These are phyloP conservation scores for Erythrobasidium hasegawianum DNA, from an alignment of 1,284 basidiomycete genomes.

Conservation along the genomic window DNA sequence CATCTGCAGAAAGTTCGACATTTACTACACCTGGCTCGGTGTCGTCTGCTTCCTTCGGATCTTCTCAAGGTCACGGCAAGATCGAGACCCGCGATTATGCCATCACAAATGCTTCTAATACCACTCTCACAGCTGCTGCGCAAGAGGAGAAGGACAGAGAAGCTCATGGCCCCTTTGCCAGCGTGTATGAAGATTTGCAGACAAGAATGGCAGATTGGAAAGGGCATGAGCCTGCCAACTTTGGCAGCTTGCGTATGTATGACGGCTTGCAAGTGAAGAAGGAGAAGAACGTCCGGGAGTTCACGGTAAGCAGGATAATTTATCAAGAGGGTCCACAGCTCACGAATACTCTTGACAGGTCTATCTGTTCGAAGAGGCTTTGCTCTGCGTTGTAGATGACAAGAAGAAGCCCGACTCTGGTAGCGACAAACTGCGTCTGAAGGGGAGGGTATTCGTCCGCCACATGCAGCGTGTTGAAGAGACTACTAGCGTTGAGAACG, in stretches of 20 bases:
- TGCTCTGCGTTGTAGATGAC: slow-evolving; percentile 94
- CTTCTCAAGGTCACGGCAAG: neutral
- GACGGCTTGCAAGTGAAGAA: slow-evolving; percentile 83
- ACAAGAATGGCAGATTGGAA: slow-evolving; percentile 91
- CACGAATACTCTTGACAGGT: no score
- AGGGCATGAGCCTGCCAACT: slow-evolving; percentile 72
- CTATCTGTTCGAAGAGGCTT: slow-evolving; percentile 92
- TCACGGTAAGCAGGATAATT: slow-evolving; percentile 33
- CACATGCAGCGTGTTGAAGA: slow-evolving; percentile 85
- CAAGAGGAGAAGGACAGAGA: slow-evolving; percentile 30
- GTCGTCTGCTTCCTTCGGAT: slow-evolving; percentile 16
- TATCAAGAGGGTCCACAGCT: no score
- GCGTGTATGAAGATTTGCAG: slow-evolving; percentile 79
- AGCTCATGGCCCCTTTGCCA: slow-evolving; percentile 55
- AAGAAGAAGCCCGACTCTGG: slow-evolving; percentile 63
- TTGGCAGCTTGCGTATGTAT: slow-evolving; percentile 84
- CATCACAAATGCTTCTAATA: slow-evolving; percentile 8
- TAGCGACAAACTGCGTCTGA: slow-evolving; percentile 71
- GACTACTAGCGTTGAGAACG: slow-evolving; percentile 63
- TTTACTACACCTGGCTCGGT: slow-evolving; percentile 18
- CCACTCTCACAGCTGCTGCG: slow-evolving; percentile 23
- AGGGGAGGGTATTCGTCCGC: slow-evolving; percentile 88
- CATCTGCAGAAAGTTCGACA: slow-evolving; percentile 8
- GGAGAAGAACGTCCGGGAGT: slow-evolving; percentile 61
- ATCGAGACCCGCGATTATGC: neutral